A percentile compares a stretch with the other conserved stretches of the same genome.
These are phyloP conservation scores for Rhodotorula graminis DNA, from an alignment of 768 basidiomycete species.

Conservation along the genomic window DNA sequence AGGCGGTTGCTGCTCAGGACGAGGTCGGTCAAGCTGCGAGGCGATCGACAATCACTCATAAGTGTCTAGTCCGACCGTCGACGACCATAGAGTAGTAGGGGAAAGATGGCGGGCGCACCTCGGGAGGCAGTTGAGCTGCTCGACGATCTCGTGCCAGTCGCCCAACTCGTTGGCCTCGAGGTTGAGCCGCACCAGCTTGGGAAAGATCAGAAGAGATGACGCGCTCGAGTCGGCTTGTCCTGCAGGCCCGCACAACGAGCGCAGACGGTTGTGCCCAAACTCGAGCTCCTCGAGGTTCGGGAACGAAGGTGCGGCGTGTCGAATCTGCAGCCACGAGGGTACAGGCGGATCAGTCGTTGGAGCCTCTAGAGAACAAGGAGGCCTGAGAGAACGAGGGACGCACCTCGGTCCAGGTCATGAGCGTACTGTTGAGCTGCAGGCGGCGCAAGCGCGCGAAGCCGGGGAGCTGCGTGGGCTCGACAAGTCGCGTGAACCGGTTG, in stretches of 20 bases:
- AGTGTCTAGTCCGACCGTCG: background rate
- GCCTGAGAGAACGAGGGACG: slow-evolving; percentile 6
- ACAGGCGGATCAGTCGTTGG: too few relatives aligned
- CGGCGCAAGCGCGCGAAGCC: slow-evolving; percentile 51
- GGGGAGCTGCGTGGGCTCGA: background rate
- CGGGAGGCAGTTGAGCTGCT: slow-evolving; percentile 17
- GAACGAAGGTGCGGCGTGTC: slow-evolving; percentile 44
- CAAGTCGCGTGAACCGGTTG: slow-evolving; percentile 58
- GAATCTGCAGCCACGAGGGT: slow-evolving; percentile 41
- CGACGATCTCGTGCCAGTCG: slow-evolving; percentile 53
- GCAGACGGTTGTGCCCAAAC: slow-evolving; percentile 64
- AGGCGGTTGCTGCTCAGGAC: slow-evolving; percentile 64
- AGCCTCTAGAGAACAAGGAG: too few relatives aligned
- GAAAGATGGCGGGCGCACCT: slow-evolving; percentile 15
- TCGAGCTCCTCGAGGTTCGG: slow-evolving; percentile 52
- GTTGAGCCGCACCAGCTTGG: slow-evolving; percentile 56
- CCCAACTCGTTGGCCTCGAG: slow-evolving; percentile 63
- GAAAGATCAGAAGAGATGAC: slow-evolving; percentile 10
- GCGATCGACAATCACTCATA: slow-evolving; percentile 16
- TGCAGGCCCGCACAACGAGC: slow-evolving; percentile 35
- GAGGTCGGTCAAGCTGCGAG: slow-evolving; percentile 59
- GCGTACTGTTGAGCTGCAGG: slow-evolving; percentile 68
- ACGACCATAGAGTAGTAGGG: too few relatives aligned
- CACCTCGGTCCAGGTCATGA: slow-evolving; percentile 68
- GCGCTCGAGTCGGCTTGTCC: background rate